Conservation (phyloP, 441 rosid genomes). For the Adansonia rubrostipa region DNA sequence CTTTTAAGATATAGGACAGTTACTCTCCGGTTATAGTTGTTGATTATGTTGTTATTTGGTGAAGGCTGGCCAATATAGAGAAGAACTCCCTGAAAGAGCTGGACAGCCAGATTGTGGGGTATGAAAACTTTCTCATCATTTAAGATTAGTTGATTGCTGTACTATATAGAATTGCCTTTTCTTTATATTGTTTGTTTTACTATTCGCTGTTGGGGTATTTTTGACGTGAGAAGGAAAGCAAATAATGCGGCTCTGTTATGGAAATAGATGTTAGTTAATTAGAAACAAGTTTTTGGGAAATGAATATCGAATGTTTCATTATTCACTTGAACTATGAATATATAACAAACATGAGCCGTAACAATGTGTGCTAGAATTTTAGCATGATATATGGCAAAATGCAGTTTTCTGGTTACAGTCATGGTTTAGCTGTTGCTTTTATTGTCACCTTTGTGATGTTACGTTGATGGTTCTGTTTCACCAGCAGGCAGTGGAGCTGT, state of each 20-base stretch:
- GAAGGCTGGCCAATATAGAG: conserved; percentile 53
- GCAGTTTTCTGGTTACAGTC: not conserved
- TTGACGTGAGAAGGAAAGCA: not conserved
- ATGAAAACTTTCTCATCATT: conserved; percentile 24
- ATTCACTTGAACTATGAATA: not conserved
- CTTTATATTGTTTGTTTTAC: not conserved
- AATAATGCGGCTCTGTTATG: not conserved
- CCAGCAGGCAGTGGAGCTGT: not conserved
- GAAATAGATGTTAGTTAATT: not conserved
- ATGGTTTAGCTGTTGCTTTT: not conserved
- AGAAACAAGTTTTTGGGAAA: not conserved
- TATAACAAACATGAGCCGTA: not conserved
- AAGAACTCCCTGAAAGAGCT: conserved; percentile 70
- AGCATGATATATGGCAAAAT: not conserved
- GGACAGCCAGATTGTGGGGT: conserved; percentile 87
- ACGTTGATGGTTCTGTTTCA: not conserved
- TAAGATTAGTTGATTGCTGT: conserved; percentile 13
- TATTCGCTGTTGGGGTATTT: not conserved
- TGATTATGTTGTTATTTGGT: conserved; percentile 22
- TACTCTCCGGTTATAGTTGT: not conserved
- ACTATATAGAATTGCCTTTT: conserved; percentile 1
- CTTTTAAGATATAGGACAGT: not conserved
- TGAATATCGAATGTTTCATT: not conserved
- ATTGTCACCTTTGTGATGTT: not conserved
- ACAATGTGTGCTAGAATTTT: not conserved